A percentile compares a stretch with the other conserved stretches of the same genome.
Evolutionary conservation across 345 rosid species (phyloP).

Genomic region (Lagerstroemia speciosa): DNA sequence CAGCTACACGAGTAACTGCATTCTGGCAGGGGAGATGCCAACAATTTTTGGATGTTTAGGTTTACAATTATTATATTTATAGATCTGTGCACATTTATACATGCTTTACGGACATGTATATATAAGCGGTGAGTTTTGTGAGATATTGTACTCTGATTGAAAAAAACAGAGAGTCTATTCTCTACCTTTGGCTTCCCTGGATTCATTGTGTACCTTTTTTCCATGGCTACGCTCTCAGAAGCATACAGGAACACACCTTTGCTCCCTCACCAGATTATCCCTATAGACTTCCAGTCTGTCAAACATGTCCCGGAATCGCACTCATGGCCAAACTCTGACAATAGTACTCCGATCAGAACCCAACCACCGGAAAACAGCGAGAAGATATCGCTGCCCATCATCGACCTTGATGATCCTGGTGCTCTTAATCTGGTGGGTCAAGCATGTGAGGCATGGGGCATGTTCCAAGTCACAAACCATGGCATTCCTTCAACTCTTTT

Average conservation of each 20-base stretch:
- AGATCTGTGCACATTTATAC: neutral
- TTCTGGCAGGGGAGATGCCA: neutral
- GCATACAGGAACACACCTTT: constrained; percentile 44
- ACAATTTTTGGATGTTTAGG: neutral
- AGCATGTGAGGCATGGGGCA: constrained; percentile 75
- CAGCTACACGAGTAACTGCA: neutral
- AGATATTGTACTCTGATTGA: neutral
- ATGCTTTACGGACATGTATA: neutral
- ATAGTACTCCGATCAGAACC: neutral
- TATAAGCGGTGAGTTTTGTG: neutral
- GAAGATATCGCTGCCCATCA: constrained; percentile 31
- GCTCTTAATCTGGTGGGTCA: constrained; percentile 28
- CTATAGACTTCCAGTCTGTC: constrained; percentile 45
- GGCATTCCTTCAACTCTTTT: constrained; percentile 36
- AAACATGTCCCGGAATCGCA: constrained; percentile 47
- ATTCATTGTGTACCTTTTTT: constrained; percentile 1
- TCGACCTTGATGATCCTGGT: constrained; percentile 43
- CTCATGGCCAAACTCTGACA: constrained; percentile 22
- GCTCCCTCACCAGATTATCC: constrained; percentile 37
- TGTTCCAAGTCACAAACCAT: constrained; percentile 59
- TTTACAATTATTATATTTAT: neutral
- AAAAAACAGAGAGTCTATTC: neutral
- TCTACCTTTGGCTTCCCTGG: neutral
- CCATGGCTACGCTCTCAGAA: constrained; percentile 35
- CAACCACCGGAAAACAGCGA: neutral